These are phyloP conservation scores for Rhynchosporium graminicola DNA, from an alignment of 2,329 filamentous ascomycete genomes.

Conservation along the genomic window DNA sequence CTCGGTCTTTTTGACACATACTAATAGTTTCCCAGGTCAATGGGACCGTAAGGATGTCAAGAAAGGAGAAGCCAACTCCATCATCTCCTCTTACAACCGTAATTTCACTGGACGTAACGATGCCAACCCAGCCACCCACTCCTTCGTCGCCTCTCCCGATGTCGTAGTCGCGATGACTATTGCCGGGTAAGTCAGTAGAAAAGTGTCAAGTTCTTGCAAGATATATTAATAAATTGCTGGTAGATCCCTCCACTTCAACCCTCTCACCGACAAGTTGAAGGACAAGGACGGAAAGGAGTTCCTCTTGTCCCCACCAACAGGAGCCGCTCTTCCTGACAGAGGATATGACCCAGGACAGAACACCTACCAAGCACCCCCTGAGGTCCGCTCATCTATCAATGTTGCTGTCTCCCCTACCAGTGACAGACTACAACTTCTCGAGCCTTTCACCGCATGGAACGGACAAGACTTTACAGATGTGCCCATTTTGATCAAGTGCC, in stretches of 20 bases:
- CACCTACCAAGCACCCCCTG: conserved; percentile 94
- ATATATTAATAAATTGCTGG: not conserved
- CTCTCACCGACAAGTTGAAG: conserved; percentile 86
- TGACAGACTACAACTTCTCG: conserved; percentile 90
- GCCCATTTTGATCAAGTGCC: conserved; percentile 92
- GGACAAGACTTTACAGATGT: conserved; percentile 84
- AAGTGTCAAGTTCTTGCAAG: not conserved
- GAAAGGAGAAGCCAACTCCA: conserved; percentile 95
- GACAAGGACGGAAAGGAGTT: conserved; percentile 97
- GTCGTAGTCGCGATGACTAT: conserved; percentile 84
- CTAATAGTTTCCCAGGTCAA: conserved; percentile 57
- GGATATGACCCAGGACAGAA: conserved; percentile 91
- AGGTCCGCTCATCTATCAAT: conserved; percentile 68
- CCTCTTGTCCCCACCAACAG: conserved; percentile 76
- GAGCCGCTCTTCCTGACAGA: conserved; percentile 73
- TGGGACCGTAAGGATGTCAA: conserved; percentile 93
- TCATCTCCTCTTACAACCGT: conserved; percentile 98
- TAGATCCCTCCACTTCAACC: conserved; percentile 79
- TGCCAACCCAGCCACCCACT: conserved; percentile 91
- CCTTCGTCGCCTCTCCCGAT: conserved; percentile 89
- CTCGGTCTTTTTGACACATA: not conserved
- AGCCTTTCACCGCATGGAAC: conserved; percentile 85
- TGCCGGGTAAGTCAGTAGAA: conserved; percentile 56
- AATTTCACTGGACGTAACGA: conserved; percentile 99
- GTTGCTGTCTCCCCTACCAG: conserved; percentile 87